phyloP scores from a whole-genome alignment of 345 rosid species.

The Firmiana major region DNA sequence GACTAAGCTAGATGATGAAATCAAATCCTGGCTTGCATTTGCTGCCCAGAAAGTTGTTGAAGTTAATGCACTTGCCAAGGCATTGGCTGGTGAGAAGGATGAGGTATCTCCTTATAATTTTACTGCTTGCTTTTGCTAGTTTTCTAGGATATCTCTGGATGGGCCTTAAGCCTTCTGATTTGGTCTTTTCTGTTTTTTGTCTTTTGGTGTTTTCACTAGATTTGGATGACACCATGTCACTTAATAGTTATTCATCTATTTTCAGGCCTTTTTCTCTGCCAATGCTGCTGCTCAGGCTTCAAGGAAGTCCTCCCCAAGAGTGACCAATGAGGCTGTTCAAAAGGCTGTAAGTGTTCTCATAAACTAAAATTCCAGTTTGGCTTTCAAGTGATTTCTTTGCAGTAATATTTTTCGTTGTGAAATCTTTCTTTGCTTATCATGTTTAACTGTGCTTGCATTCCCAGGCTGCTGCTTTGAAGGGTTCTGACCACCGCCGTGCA shows the following conservation, averaged over 20 bases:
- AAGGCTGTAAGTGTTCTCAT: conserved; percentile 72
- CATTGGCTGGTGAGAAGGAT: conserved; percentile 77
- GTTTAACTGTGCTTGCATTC: conserved; percentile 18
- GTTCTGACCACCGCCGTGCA: conserved; percentile 88
- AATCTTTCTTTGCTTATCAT: background rate
- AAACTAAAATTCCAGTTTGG: background rate
- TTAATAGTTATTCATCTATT: conserved; percentile 17
- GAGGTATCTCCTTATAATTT: conserved; percentile 49
- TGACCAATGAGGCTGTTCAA: conserved; percentile 88
- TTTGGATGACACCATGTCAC: background rate
- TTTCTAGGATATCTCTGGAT: background rate
- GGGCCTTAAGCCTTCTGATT: background rate
- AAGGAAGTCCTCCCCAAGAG: conserved; percentile 88
- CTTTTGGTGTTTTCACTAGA: background rate
- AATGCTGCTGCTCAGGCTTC: conserved; percentile 86
- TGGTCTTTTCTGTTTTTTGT: background rate
- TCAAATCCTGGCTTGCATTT: conserved; percentile 96
- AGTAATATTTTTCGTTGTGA: background rate
- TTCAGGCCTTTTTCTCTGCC: conserved; percentile 72
- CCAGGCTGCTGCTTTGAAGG: conserved; percentile 94
- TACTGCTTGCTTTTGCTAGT: background rate
- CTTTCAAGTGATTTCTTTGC: background rate
- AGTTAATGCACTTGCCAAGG: conserved; percentile 91
- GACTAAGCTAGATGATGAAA: conserved; percentile 77
- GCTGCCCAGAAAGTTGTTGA: conserved; percentile 97